Evolutionary conservation across 805 yeast genomes (phyloP), one percentile per base, ranked within the genome.

Genomic region (Lachancea nothofagi): DNA sequence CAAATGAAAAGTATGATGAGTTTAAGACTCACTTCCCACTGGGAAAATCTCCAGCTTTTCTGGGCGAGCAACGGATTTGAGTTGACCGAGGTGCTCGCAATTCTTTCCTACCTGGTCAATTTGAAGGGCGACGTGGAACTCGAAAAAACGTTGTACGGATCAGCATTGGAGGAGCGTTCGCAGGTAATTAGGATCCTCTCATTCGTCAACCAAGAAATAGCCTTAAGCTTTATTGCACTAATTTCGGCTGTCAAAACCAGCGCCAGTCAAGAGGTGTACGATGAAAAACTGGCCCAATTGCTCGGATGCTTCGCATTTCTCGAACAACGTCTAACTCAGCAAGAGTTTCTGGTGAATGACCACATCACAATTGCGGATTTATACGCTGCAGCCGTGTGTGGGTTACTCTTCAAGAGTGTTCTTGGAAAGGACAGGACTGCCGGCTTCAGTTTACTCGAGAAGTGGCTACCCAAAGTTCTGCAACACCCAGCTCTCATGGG

Each of bases 21-120:
- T 76, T 55, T 62, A 55, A 57, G 38, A 65, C 66, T 46, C 50
- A 65, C 55, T 83, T 82, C 75, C 87, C 89, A 59, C 67, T 79
- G 58, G 67, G 61, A 41, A 76, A 73, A 63, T 65, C 68, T 47
- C 93, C 94, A 64, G 77, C 86, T 48, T 79, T 80, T 52, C 51
- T 75, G 61, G 88, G 85, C 44, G n/a, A 79, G 81, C 57, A 74
- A 82, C 61, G 88, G 88, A 46, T 77, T 69, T 72, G 79, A 80
- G 63, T 69, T 83, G 61, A 70, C 74, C 50, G 90, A 83, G 73
- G 69, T 67, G 41, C 67, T 77, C 53, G 89, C 93, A 48, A 64
- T 82, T 54, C 51, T 70, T 48, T 58, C 70, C 61, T 78, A 82
- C 70, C 42, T 63, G 29, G 40, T 54, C 43, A 54, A 65, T 10